These are phyloP conservation scores for Taxawa tesnikishii DNA, from an alignment of 2,329 filamentous ascomycete genomes.

Conservation along the genomic window DNA sequence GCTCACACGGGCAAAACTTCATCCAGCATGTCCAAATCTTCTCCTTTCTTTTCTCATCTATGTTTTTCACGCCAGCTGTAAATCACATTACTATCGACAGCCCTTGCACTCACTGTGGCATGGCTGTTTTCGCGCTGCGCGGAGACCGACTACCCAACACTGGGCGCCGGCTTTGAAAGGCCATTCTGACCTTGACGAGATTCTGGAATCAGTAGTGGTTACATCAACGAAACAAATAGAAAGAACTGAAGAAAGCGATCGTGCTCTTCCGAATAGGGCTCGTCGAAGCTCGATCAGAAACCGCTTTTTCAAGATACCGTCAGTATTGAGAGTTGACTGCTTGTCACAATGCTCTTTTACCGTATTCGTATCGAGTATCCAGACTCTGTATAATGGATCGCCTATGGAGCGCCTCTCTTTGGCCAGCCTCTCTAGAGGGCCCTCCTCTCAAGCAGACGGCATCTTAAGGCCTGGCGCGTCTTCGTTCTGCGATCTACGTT, in stretches of 20 bases:
- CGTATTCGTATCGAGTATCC: too few relatives aligned
- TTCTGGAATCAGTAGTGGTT: slow-evolving; percentile 63
- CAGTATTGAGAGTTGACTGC: background rate
- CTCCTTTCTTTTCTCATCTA: slow-evolving; percentile 27
- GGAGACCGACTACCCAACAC: slow-evolving; percentile 54
- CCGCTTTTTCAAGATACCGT: background rate
- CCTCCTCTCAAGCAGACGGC: too few relatives aligned
- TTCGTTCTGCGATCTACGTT: too few relatives aligned
- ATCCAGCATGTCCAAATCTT: slow-evolving; percentile 20
- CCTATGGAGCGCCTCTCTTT: too few relatives aligned
- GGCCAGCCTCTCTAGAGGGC: too few relatives aligned
- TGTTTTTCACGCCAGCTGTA: slow-evolving; percentile 40
- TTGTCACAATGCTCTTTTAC: background rate
- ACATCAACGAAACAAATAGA: slow-evolving; percentile 27
- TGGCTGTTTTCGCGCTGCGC: slow-evolving; percentile 58
- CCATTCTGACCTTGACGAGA: slow-evolving; percentile 51
- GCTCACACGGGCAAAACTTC: slow-evolving; percentile 3
- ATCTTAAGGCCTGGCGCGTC: too few relatives aligned
- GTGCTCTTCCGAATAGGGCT: background rate
- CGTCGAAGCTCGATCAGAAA: background rate
- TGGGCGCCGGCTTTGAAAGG: slow-evolving; percentile 59
- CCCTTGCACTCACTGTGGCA: slow-evolving; percentile 35
- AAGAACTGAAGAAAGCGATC: too few relatives aligned
- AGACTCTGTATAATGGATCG: too few relatives aligned
- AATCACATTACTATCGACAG: slow-evolving; percentile 49